Percentiles rank a stretch among this genome's conserved stretches.
phyloP scores from a whole-genome alignment of 495 filamentous ascomycete species.

The Podospora tetraspora region DNA sequence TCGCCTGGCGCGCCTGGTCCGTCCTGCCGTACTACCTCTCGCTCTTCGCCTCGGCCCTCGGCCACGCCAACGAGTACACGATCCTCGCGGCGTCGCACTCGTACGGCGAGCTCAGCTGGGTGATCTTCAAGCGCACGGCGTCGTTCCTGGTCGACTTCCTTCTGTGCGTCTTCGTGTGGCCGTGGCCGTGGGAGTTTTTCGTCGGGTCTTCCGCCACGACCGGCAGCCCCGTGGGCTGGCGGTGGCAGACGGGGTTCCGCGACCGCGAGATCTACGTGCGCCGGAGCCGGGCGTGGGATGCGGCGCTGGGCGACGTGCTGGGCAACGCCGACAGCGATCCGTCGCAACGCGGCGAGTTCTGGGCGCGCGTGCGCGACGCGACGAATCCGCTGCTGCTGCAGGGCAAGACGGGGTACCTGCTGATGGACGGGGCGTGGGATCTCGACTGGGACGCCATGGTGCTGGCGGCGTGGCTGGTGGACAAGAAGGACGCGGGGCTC shows the following conservation, averaged over 20 bases:
- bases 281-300: conserved; percentile 54
- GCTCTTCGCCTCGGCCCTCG: conserved; percentile 55
- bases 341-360: conserved; percentile 25
- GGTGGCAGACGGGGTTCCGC: conserved; percentile 52
- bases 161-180: conserved; percentile 59
- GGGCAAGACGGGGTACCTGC: conserved; percentile 71
- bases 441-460: conserved; percentile 75
- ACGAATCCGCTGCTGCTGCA: conserved; percentile 56
- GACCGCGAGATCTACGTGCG: conserved; percentile 58
- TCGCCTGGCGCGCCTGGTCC: conserved; percentile 56
- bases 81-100: conserved; percentile 49
- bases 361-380: conserved; percentile 41
- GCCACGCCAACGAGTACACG: conserved; percentile 53
- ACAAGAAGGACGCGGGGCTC: conserved; percentile 48
- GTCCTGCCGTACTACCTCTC: conserved; percentile 61
- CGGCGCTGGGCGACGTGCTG: conserved; percentile 38
- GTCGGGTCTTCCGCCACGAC: conserved; percentile 46
- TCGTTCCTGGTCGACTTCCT: conserved; percentile 67
- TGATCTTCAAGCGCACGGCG: conserved; percentile 49
- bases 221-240: conserved; percentile 60
- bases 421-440: conserved; percentile 75
- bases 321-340: conserved; percentile 22
- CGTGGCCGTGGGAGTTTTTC: conserved; percentile 73
- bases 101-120: conserved; percentile 43
- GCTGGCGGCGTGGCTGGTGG: conserved; percentile 57